Base-by-base conservation (phyloP, 805 yeast genomes). In the Hanseniaspora thailandica region DNA sequence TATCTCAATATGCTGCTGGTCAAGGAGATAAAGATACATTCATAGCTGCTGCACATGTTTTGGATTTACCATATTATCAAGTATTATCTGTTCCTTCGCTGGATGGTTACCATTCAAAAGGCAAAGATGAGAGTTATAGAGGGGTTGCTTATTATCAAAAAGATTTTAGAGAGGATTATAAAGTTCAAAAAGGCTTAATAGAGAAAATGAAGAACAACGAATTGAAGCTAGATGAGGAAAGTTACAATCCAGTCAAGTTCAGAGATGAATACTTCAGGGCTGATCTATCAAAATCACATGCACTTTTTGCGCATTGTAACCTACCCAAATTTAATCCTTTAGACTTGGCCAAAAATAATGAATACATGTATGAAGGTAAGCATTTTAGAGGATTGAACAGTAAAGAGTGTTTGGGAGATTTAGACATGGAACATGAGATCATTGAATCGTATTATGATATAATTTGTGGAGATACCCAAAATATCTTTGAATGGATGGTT, bases 21-120 rank as follows among this genome's bases (percentile, higher is more conserved):
- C 84, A 82, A 64, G 89, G 89, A 53, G 90, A 84, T 62, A 83
- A 83, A 61, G 89, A 84, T 58, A 82, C 89, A 0, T 82, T 83
- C 61, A 76, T 78, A 20, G 76, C 82, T 1, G 86, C 85, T 0
- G 81, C 85, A 1, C 70, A 72, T 36, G 82, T 69, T 0, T 60
- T 74, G 61, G 58, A 63, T 0, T 66, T 70, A 45, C 70, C 74
- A 2, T 78, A 69, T 63, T 75, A 72, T 63, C 86, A 80, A 63
- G 72, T 75, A 4, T 64, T 66, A 53, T 59, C 66, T 1, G 62
- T 63, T 26, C 69, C 71, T 0, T 61, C 62, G 9, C 64, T 72
- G 2, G 63, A 69, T 47, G 78, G 78, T 9, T 65, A 69, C 58
- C 59, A 60, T 50, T 52, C 55, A 15, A 53, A 56, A 2, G 57